Evolutionary conservation across 2,329 filamentous ascomycete genomes (phyloP), one percentile per base, ranked within the genome.

Genomic region (Aureobasidium lini): DNA sequence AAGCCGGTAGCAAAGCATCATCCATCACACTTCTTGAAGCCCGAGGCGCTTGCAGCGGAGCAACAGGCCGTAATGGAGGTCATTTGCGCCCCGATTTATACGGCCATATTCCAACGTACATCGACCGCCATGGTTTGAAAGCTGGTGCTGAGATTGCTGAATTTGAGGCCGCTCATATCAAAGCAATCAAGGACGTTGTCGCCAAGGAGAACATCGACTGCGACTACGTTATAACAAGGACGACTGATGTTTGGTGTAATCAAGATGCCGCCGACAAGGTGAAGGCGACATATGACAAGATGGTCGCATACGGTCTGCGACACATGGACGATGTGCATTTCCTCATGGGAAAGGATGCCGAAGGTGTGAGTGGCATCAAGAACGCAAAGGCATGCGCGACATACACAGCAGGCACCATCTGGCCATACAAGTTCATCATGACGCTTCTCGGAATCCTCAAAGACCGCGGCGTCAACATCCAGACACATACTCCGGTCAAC

Each of bases 371-470:
- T 1, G 72, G 71, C 1, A 65, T 77, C 40, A 75, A 73, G 37
- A 71, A 69, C 2, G 73, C 73, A 1, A 69, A 70, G 47, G 69
- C 66, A 2, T 67, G 62, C 5, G 69, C 72, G 60, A 70, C 65
- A 6, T 74, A 71, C 49, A 70, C 81, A 52, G 87, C 88, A 0
- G 87, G 82, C 0, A 84, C 82, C 65, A 67, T 89, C 37, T 89
- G 86, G 87, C 88, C 89, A 0, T 92, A 93, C 72, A 92, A 91
- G 73, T 80, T 93, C 15, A 84, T 94, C 2, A 76, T 82, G 2
- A 86, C 85, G 73, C 77, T 91, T 0, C 74, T 95, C 1, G 83
- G 87, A 68, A 71, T 87, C 0, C 68, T 79, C 4, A 68, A 75
- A 29, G 69, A 70, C 0, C 71, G 67, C 1, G 68, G 67, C n/a